Evolutionary conservation across 2,329 filamentous ascomycete genomes (phyloP).

Genomic region (Diaporthe ilicicola): DNA sequence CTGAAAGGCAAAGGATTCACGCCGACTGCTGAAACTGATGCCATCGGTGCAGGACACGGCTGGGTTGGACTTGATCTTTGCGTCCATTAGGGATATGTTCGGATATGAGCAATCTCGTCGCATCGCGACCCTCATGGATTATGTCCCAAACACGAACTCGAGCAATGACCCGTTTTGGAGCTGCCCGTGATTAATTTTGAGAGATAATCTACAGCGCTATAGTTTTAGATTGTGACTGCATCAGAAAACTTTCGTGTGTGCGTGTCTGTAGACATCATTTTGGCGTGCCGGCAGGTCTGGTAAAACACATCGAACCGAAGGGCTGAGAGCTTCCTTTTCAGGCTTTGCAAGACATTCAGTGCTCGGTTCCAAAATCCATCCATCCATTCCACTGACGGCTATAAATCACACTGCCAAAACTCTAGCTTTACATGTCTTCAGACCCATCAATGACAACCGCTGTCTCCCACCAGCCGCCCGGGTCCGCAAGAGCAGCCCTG

Average conservation of each 20-base stretch:
- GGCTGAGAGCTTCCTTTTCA: too few species aligned
- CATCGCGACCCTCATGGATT: conserved; percentile 62
- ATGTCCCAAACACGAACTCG: conserved; percentile 46
- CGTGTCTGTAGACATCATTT: too few species aligned
- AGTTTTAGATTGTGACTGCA: too few species aligned
- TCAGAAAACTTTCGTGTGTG: too few species aligned
- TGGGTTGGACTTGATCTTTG: conserved; percentile 48
- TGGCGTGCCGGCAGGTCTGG: too few species aligned
- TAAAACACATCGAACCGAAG: too few species aligned
- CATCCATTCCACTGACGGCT: too few species aligned
- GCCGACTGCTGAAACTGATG: conserved; percentile 48
- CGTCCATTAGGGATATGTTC: conserved; percentile 53
- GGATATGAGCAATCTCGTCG: conserved; percentile 54
- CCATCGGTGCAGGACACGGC: conserved; percentile 55
- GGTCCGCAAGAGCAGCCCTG: neutral
- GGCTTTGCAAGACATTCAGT: too few species aligned
- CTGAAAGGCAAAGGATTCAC: conserved; percentile 46
- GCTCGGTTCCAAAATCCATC: too few species aligned
- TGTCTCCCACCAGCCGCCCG: neutral
- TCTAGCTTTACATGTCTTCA: neutral
- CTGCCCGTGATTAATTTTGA: neutral
- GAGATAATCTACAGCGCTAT: too few species aligned
- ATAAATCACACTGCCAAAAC: too few species aligned
- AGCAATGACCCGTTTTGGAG: conserved; percentile 12
- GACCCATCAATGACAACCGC: too few species aligned